Base-by-base conservation (phyloP, 2,329 filamentous ascomycete species). In the Diaporthe longicolla region DNA sequence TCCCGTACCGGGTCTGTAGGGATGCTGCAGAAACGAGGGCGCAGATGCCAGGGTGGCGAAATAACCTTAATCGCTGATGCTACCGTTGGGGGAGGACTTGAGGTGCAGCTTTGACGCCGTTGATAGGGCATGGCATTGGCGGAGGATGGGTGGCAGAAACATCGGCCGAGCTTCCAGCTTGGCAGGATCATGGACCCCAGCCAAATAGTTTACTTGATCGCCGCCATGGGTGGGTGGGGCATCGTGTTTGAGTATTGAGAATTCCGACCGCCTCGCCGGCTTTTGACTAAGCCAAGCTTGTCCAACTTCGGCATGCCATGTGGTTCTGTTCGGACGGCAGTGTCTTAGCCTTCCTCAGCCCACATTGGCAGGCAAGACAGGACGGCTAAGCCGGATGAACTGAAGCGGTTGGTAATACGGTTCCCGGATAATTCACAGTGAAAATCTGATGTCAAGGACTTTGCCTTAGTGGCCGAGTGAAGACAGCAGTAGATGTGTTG, bases 21-120 rank as follows among this genome's bases (percentile, higher is more conserved):
- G 73, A 73, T 76, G 29, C 59, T 63, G 35, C 50, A 65, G 59
- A 69, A 73, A 40, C 55, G 48, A 32, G 21, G 65, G 43, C 63
- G 68, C 48, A 69, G 50, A 59, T 40, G 21, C 32, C 66, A 73
- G 69, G 76, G 72, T 57, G 66, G 65, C 65, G 29, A 55, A 37
- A 70, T 75, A 75, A 70, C 71, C 71, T 73, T 73, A 73, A 58
- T 75, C 63, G 63, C 45, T 21, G 32, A 54, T 68, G n/a, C 48
- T 21, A 35, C 63, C 45, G n/a, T 32, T 13, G 13, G 63, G 29
- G 26, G 26, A 43, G 55, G 63, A n/a, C 61, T 11, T 21, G n/a
- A 35, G 40, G 7, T 50, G 43, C 32, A 73, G 43, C 57, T 21
- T 71, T 65, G 7, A 61, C 50, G 68, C 29, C 29, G 48, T 45